Percentiles rank a stretch among this genome's conserved stretches.
These are phyloP conservation scores for Ustilaginoidea virens DNA, from an alignment of 2,329 filamentous ascomycete genomes.

Conservation along the genomic window DNA sequence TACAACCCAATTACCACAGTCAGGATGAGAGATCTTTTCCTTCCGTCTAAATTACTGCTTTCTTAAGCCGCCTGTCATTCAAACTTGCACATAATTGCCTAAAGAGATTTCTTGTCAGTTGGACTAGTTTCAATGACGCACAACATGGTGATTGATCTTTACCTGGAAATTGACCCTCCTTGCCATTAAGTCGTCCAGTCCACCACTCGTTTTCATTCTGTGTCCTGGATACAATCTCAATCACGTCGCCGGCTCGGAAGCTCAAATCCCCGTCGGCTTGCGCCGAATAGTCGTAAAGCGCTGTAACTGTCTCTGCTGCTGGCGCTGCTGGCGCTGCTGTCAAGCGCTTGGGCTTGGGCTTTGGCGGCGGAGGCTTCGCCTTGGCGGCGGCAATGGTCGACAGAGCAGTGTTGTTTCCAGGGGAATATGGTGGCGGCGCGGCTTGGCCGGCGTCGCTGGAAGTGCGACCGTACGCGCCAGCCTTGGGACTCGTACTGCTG, in stretches of 20 bases:
- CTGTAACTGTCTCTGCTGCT: slow-evolving; percentile 64
- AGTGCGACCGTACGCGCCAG: slow-evolving; percentile 19
- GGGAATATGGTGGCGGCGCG: slow-evolving; percentile 59
- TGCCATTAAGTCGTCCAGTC: slow-evolving; percentile 66
- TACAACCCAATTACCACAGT: no score
- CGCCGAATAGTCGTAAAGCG: slow-evolving; percentile 90
- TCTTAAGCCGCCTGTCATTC: background rate
- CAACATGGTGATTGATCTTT: slow-evolving; percentile 20
- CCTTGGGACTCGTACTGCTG: slow-evolving; percentile 12
- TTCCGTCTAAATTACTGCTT: background rate
- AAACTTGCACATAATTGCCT: slow-evolving; percentile 6
- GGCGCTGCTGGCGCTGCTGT: slow-evolving; percentile 46
- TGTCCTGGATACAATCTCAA: slow-evolving; percentile 76
- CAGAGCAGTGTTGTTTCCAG: slow-evolving; percentile 23
- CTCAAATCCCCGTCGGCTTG: slow-evolving; percentile 89
- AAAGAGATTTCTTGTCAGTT: background rate
- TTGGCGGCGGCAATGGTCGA: slow-evolving; percentile 36
- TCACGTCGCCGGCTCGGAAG: slow-evolving; percentile 75
- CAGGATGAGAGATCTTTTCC: no score
- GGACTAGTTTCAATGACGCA: no score
- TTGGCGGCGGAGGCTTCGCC: slow-evolving; percentile 56
- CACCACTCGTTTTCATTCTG: slow-evolving; percentile 96
- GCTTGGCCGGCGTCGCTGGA: slow-evolving; percentile 29
- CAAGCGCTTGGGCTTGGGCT: slow-evolving; percentile 66
- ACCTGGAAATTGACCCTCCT: slow-evolving; percentile 92